phyloP scores from a whole-genome alignment of 2,329 filamentous ascomycete genomes.

The Fusarium sp. region DNA sequence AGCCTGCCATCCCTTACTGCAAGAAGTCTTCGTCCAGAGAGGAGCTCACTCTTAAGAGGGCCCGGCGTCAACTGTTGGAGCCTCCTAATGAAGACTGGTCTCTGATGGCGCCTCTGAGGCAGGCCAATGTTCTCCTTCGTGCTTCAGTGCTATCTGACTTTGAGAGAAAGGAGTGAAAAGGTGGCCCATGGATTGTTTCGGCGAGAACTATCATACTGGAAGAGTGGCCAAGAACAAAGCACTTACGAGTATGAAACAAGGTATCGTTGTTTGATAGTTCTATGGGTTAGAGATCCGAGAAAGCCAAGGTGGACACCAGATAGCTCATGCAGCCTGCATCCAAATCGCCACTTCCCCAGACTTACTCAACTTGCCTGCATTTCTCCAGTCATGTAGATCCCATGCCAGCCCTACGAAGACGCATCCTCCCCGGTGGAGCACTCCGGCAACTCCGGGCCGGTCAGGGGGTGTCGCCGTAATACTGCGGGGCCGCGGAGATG shows the following conservation, averaged over 20 bases:
- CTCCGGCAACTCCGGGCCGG: neutral
- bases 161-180: neutral
- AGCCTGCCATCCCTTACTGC: neutral
- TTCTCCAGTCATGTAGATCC: neutral
- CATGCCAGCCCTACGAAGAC: neutral
- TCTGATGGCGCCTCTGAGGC: neutral
- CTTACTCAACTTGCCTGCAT: neutral
- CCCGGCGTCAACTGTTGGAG: neutral
- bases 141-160: neutral
- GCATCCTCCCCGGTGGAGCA: neutral
- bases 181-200: neutral
- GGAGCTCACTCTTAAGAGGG: neutral
- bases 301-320: neutral
- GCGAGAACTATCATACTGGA: neutral
- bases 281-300: neutral
- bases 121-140: neutral
- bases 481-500: conserved; percentile 1
- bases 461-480: neutral
- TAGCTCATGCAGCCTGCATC: neutral
- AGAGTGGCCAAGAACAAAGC: neutral
- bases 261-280: neutral
- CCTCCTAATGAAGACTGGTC: neutral
- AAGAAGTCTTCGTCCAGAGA: neutral
- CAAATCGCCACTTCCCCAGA: neutral
- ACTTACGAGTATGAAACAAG: neutral